Evolutionary conservation across 2,329 filamentous ascomycete genomes (phyloP).

Genomic region (Fusarium napiforme): DNA sequence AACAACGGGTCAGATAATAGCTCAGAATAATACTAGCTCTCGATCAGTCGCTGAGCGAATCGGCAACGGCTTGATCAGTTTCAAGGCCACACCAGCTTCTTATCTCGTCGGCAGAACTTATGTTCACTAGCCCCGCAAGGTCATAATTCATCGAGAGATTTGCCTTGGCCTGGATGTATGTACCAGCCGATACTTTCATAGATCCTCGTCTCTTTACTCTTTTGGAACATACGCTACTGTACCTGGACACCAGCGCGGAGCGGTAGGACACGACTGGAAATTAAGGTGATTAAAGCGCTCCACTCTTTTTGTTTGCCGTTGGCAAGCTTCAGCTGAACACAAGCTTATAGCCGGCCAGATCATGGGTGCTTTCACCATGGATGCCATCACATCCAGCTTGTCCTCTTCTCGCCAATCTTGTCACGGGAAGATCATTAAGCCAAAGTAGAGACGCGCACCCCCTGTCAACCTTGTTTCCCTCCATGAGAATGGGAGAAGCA

Average conservation of each 20-base stretch:
- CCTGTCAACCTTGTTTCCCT: conserved; percentile 27
- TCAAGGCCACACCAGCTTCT: neutral
- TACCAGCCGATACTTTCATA: conserved; percentile 24
- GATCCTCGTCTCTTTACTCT: conserved; percentile 19
- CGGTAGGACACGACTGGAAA: conserved; percentile 41
- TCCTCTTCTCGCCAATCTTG: conserved; percentile 43
- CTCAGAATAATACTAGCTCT: neutral
- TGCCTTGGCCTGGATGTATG: conserved; percentile 26
- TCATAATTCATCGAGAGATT: neutral
- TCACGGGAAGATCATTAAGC: conserved; percentile 42
- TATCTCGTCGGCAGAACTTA: neutral
- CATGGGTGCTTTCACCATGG: neutral
- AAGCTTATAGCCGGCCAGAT: neutral
- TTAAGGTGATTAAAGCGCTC: conserved; percentile 41
- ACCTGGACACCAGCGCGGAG: conserved; percentile 12
- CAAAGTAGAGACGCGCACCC: conserved; percentile 34
- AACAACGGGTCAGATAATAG: neutral
- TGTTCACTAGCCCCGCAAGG: conserved; percentile 3
- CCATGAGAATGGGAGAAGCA: conserved; percentile 10
- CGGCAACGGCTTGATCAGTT: neutral
- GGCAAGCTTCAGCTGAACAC: conserved; percentile 16
- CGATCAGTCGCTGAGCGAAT: neutral
- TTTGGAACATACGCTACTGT: conserved; percentile 25
- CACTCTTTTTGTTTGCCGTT: conserved; percentile 31
- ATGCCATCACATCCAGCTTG: conserved; percentile 21